Conservation (phyloP, 306 rosid genomes). For the Medicago lupulina region DNA sequence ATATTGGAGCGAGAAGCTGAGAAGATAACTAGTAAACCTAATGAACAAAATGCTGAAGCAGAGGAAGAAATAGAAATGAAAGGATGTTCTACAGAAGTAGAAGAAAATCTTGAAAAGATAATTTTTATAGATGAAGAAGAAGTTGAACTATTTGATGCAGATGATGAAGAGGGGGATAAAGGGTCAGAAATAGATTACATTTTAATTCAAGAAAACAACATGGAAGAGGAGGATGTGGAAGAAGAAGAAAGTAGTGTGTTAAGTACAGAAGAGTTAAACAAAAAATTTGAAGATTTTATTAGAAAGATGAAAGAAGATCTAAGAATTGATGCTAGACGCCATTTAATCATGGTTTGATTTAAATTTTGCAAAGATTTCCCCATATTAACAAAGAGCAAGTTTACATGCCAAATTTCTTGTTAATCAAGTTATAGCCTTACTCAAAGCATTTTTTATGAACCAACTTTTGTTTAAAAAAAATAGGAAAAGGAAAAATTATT, state of each 20-base stretch:
- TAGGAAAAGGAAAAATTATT: background rate
- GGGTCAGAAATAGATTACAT: background rate
- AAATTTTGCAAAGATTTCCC: background rate
- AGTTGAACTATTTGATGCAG: conserved; percentile 31
- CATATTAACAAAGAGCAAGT: background rate
- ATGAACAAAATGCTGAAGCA: conserved; percentile 12
- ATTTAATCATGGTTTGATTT: conserved; percentile 56
- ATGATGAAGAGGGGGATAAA: conserved; percentile 29
- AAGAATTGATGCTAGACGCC: conserved; percentile 67
- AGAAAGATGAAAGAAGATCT: conserved; percentile 76
- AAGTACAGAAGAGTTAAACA: conserved; percentile 74
- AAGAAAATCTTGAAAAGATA: conserved; percentile 35
- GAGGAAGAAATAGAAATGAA: too few relatives aligned
- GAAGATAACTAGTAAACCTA: background rate
- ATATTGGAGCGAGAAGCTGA: conserved; percentile 19
- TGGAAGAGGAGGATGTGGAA: conserved; percentile 40
- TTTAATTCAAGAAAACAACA: conserved; percentile 39
- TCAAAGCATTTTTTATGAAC: background rate
- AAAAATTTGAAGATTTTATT: conserved; percentile 85
- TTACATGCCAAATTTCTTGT: background rate
- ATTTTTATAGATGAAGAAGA: conserved; percentile 39
- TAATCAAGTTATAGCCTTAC: background rate
- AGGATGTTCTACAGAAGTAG: too few relatives aligned
- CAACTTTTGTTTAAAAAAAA: too few relatives aligned
- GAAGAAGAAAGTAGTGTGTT: background rate